Evolutionary conservation across 495 filamentous ascomycete species (phyloP).

Genomic region (Mycothermus thermophilus): DNA sequence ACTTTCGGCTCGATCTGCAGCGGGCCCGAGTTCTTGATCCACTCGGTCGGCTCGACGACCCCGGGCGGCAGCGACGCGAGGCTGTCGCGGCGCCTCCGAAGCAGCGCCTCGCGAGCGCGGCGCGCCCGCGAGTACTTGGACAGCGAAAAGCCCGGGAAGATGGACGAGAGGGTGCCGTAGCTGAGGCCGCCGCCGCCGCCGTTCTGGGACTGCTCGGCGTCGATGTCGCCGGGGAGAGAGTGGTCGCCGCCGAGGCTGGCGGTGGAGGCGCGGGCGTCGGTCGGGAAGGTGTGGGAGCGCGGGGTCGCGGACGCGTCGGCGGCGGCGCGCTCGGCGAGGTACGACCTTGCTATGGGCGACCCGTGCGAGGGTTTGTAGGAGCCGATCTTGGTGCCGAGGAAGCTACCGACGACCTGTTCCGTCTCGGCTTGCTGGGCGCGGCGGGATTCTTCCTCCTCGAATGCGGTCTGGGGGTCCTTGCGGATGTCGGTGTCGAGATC

Average conservation of each 20-base stretch:
- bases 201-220: background rate
- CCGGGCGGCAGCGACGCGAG: conserved; percentile 53
- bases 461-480: conserved; percentile 79
- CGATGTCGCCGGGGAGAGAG: too few relatives aligned
- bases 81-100: background rate
- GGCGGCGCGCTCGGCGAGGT: conserved; percentile 34
- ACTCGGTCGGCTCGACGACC: conserved; percentile 63
- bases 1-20: conserved; percentile 91
- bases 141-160: conserved; percentile 60
- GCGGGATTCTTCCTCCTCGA: conserved; percentile 77
- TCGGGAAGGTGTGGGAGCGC: conserved; percentile 5
- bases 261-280: conserved; percentile 16
- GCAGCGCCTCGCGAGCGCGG: conserved; percentile 13
- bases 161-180: conserved; percentile 40
- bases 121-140: conserved; percentile 53
- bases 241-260: too few relatives aligned
- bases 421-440: conserved; percentile 68
- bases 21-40: conserved; percentile 88
- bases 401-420: conserved; percentile 76
- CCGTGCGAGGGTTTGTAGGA: conserved; percentile 43
- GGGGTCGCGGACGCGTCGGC: conserved; percentile 18
- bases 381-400: conserved; percentile 42
- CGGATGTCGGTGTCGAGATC: conserved; percentile 86
- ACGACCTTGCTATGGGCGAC: conserved; percentile 46
- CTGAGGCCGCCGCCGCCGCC: conserved; percentile 9